Evolutionary conservation across 441 rosid genomes (phyloP).

Genomic region (Geranium incanum): DNA sequence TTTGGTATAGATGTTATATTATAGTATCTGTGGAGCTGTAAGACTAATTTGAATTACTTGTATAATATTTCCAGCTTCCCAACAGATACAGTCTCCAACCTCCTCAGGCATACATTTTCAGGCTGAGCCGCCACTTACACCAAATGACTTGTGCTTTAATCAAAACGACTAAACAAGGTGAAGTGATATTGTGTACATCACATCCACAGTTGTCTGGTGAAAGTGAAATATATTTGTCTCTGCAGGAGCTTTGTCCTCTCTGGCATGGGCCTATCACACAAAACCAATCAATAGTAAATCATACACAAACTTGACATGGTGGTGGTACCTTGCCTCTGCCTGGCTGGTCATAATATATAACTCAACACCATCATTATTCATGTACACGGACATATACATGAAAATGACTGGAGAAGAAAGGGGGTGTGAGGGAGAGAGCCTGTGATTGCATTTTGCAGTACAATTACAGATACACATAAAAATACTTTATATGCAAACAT

Average conservation of each 20-base stretch:
- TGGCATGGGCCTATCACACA: background rate
- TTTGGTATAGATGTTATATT: too few species aligned
- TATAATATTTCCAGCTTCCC: too few species aligned
- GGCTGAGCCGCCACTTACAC: too few species aligned
- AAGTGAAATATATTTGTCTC: background rate
- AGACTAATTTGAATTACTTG: too few species aligned
- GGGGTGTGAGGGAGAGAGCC: background rate
- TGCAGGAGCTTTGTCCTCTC: background rate
- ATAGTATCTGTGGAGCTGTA: too few species aligned
- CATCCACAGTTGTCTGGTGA: background rate
- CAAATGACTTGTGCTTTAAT: too few species aligned
- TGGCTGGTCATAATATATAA: background rate
- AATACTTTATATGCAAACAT: background rate
- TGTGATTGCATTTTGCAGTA: conserved; percentile 3
- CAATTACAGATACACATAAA: background rate
- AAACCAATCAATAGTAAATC: background rate
- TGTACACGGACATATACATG: too few species aligned
- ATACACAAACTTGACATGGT: background rate
- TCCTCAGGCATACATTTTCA: too few species aligned
- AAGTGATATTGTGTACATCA: background rate
- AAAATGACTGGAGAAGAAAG: background rate
- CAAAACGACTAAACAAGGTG: background rate
- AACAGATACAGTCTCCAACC: too few species aligned
- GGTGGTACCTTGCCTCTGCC: background rate
- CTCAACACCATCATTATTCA: background rate